Percentiles rank a stretch among this genome's conserved stretches.
Conservation (phyloP, 495 filamentous ascomycete genomes). For the Annulohypoxylon bovei region DNA sequence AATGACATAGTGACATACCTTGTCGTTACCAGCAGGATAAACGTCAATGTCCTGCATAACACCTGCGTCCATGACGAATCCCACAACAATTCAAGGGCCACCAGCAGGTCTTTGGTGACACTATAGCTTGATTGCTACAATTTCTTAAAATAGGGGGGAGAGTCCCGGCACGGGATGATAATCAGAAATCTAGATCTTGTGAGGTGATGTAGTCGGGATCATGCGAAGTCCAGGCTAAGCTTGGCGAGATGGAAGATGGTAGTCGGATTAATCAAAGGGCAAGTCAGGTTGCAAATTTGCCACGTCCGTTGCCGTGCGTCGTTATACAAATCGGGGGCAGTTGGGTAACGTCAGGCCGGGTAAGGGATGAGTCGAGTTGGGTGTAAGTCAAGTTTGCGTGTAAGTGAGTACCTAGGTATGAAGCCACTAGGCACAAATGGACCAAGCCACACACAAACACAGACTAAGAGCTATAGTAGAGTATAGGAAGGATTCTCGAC, state of each 20-base stretch:
- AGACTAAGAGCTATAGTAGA: constrained; percentile 1
- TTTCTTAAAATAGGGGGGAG: constrained; percentile 16
- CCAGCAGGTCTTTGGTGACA: constrained; percentile 40
- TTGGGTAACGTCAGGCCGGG: constrained; percentile 23
- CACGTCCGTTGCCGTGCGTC: constrained; percentile 39
- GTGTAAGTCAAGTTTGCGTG: constrained; percentile 20
- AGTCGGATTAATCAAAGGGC: constrained; percentile 16
- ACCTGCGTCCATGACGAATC: constrained; percentile 52
- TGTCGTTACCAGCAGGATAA: constrained; percentile 47
- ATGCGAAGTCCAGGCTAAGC: constrained; percentile 38
- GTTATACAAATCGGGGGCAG: constrained; percentile 30
- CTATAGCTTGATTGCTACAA: constrained; percentile 36
- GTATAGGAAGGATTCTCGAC: constrained; percentile 19
- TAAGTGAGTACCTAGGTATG: constrained; percentile 8
- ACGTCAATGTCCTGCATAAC: constrained; percentile 51
- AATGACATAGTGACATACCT: constrained; percentile 28
- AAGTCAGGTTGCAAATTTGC: constrained; percentile 17
- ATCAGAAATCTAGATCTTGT: constrained; percentile 27
- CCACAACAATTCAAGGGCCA: constrained; percentile 41
- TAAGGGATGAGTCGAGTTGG: constrained; percentile 4
- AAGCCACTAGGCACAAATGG: constrained; percentile 28
- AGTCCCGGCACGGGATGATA: constrained; percentile 26
- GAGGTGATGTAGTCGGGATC: constrained; percentile 27
- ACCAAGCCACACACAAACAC: constrained; percentile 35
- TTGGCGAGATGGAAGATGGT: constrained; percentile 14